A percentile compares a stretch with the other conserved stretches of the same genome.
phyloP scores from a whole-genome alignment of 345 rosid species.

The Barbarea vulgaris region DNA sequence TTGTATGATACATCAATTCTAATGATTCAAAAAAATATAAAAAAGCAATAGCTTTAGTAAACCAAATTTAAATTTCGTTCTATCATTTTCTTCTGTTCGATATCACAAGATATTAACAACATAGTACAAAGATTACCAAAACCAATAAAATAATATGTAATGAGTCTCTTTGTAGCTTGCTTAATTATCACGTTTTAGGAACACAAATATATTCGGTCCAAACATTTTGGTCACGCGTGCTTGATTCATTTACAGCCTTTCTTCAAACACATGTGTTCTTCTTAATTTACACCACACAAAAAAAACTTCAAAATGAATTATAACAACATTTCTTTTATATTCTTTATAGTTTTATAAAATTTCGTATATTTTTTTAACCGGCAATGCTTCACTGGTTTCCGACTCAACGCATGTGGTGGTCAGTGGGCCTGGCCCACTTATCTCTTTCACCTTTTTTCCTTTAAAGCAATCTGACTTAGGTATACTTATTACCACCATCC shows the following conservation, averaged over 20 bases:
- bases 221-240: conserved; percentile 33
- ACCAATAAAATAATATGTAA: conserved; percentile 11
- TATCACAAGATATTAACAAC: not conserved
- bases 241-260: conserved; percentile 35
- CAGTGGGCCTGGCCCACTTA: conserved; percentile 62
- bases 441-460: conserved; percentile 19
- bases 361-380: conserved; percentile 28
- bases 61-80: not conserved
- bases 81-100: not conserved
- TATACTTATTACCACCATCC: conserved; percentile 33
- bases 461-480: conserved; percentile 43
- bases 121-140: conserved; percentile 16
- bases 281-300: conserved; percentile 23
- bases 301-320: not conserved
- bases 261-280: conserved; percentile 30
- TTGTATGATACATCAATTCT: conserved; percentile 11
- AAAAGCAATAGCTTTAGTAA: conserved; percentile 2
- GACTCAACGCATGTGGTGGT: conserved; percentile 73
- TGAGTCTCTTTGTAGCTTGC: conserved; percentile 34
- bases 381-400: conserved; percentile 60
- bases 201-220: conserved; percentile 31
- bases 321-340: not conserved
- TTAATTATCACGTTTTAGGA: conserved; percentile 33
- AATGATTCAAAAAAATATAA: not conserved
- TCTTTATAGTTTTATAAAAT: conserved; percentile 5